Evolutionary conservation across 495 filamentous ascomycete species (phyloP), one percentile per base, ranked within the genome.

Genomic region (Aspergillus avenaceus): DNA sequence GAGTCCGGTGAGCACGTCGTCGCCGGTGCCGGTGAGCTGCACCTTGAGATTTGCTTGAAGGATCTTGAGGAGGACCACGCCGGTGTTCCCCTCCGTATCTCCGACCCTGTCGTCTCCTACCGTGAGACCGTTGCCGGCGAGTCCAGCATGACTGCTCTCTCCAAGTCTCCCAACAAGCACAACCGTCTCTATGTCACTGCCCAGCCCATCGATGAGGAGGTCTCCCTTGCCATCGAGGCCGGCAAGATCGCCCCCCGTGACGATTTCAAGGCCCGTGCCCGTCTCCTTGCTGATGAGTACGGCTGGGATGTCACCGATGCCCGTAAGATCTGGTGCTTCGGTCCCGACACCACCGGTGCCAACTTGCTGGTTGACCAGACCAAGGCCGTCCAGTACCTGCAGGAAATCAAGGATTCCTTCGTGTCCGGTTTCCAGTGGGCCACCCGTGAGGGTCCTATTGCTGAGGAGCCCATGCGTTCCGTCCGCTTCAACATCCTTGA

Each of bases 111-210:
- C 65, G 93, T 97, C 65, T 79, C 85, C 63, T 97, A 96, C 84
- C 92, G 93, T 81, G 93, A 99, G 83, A 93, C 92, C 50, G 93
- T 99, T 61, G 71, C 73, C 55, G 82, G 43, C 53, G 76, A 74
- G 53, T 96, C 92, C 44, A 88, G 84, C 79, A 97, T 97, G 57
- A 96, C 91, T 66, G 93, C 93, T 49, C 80, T 99, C 53, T 99
- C 93, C 65, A 99, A 99, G 82, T 99, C 93, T 9, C 93, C 93
- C 74, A 99, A 99, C 84, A 99, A 99, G 89, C 93, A 99, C 86
- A 99, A 99, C 79, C 90, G 93, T 85, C 82, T 99, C 14, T 99
- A 97, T 80, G 80, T 99, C 69, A 84, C 80, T 65, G 93, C 93
- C 52, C 70, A 88, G 73, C 95, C 93, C 50, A 76, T 99, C 34